phyloP scores from a whole-genome alignment of 164 flowering plant genomes.

The Annona cherimola region DNA sequence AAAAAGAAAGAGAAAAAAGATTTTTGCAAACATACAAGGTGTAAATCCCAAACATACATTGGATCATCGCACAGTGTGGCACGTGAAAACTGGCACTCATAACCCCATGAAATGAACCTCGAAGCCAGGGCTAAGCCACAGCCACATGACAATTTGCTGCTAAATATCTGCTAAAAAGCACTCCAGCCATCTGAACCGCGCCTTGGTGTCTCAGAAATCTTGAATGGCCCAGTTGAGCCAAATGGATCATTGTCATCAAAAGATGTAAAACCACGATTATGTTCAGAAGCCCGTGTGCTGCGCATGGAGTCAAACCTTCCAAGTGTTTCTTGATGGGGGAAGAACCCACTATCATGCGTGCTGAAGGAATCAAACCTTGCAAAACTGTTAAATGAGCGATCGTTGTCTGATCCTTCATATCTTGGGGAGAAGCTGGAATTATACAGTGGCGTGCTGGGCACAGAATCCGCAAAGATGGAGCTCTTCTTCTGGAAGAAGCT shows the following conservation, averaged over 20 bases:
- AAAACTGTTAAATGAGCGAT: slow-evolving; percentile 53
- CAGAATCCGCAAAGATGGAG: slow-evolving; percentile 65
- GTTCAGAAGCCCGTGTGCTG: slow-evolving; percentile 32
- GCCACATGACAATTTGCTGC: not conserved
- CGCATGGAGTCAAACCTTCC: slow-evolving; percentile 51
- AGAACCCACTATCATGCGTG: slow-evolving; percentile 31
- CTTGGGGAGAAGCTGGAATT: slow-evolving; percentile 56
- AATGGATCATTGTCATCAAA: slow-evolving; percentile 89
- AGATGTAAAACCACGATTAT: slow-evolving; percentile 32
- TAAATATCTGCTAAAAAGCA: slow-evolving; percentile 32
- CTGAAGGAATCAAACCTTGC: slow-evolving; percentile 74
- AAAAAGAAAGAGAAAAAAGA: not conserved
- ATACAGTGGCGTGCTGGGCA: slow-evolving; percentile 64
- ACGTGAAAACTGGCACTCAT: not conserved
- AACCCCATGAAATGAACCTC: not conserved
- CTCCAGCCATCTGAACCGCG: slow-evolving; percentile 50
- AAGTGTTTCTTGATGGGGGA: slow-evolving; percentile 36
- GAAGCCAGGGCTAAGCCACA: not conserved
- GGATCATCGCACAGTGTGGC: not conserved
- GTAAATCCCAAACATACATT: slow-evolving; percentile 5
- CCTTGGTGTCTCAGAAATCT: slow-evolving; percentile 54
- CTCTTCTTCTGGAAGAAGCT: slow-evolving; percentile 38
- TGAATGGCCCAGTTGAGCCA: slow-evolving; percentile 78
- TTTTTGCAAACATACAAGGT: not conserved
- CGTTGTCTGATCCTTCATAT: slow-evolving; percentile 43